Evolutionary conservation across 352 stramenopile genomes (phyloP).

Genomic region (Phytophthora syringae): DNA sequence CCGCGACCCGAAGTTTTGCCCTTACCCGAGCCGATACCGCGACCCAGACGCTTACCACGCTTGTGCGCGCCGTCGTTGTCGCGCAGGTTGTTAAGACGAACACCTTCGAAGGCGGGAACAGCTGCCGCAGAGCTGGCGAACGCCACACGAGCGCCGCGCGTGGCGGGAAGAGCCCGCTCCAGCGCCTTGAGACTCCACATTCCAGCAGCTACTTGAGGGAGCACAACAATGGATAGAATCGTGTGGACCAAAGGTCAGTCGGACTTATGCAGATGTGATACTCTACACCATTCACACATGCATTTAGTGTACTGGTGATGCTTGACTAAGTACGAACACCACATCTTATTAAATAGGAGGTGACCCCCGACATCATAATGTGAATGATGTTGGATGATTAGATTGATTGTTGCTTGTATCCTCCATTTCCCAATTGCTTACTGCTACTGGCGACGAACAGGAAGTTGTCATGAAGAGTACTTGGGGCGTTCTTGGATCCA

Average conservation of each 20-base stretch:
- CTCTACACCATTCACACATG: slow-evolving; percentile 7
- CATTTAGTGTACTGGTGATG: neutral
- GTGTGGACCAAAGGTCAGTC: slow-evolving; percentile 22
- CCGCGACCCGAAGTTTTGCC: slow-evolving; percentile 96
- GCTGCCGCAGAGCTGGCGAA: slow-evolving; percentile 66
- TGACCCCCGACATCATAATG: no score
- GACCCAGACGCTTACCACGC: slow-evolving; percentile 91
- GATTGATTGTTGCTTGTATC: no score
- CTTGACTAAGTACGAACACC: neutral
- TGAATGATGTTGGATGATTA: no score
- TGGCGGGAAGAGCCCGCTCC: slow-evolving; percentile 50
- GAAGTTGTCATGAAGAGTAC: no score
- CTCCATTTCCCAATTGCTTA: no score
- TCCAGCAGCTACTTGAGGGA: slow-evolving; percentile 1
- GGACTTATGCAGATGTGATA: slow-evolving; percentile 12
- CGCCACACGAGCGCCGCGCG: slow-evolving; percentile 23
- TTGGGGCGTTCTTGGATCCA: no score
- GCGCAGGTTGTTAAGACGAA: slow-evolving; percentile 85
- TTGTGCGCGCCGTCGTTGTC: slow-evolving; percentile 91
- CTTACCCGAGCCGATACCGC: slow-evolving; percentile 92
- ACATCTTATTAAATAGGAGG: neutral
- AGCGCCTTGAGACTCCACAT: slow-evolving; percentile 76
- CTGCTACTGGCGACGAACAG: no score
- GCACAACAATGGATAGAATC: slow-evolving; percentile 14
- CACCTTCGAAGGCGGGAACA: slow-evolving; percentile 41